Percentiles rank a stretch among this genome's conserved stretches.
Conservation (phyloP, 768 basidiomycete species). For the Pisolithus sp. region DNA sequence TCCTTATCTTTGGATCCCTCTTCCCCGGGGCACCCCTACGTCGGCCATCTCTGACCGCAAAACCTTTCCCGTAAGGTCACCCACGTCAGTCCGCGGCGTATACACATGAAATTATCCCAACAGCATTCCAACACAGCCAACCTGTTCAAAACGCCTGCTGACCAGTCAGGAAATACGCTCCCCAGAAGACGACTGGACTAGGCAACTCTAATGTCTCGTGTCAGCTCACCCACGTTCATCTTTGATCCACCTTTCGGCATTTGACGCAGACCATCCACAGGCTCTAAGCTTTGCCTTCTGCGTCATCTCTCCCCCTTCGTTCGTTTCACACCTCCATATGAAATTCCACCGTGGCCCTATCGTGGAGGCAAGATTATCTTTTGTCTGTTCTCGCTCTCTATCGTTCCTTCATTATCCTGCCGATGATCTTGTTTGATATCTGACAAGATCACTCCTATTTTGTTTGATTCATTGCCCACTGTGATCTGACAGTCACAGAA, state of each 20-base stretch:
- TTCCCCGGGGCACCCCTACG: not conserved
- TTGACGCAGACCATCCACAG: not conserved
- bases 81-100: constrained; percentile 8
- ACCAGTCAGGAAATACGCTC: not conserved
- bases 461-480: not conserved
- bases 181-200: not conserved
- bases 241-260: constrained; percentile 1
- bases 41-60: constrained; percentile 1
- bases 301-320: not conserved
- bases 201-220: constrained; percentile 5
- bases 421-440: not conserved
- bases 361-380: not conserved
- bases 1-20: not conserved
- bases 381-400: not conserved
- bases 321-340: not conserved
- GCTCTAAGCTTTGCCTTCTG: not conserved
- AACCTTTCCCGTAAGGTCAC: not conserved
- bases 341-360: not conserved
- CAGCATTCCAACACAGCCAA: too few relatives aligned
- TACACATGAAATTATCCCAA: not conserved
- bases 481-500: not conserved
- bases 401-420: not conserved
- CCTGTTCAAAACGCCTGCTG: not conserved
- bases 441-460: not conserved
- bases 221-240: not conserved